Base-by-base conservation (phyloP, 1,284 basidiomycete species). In the Takashimella koratensis region DNA sequence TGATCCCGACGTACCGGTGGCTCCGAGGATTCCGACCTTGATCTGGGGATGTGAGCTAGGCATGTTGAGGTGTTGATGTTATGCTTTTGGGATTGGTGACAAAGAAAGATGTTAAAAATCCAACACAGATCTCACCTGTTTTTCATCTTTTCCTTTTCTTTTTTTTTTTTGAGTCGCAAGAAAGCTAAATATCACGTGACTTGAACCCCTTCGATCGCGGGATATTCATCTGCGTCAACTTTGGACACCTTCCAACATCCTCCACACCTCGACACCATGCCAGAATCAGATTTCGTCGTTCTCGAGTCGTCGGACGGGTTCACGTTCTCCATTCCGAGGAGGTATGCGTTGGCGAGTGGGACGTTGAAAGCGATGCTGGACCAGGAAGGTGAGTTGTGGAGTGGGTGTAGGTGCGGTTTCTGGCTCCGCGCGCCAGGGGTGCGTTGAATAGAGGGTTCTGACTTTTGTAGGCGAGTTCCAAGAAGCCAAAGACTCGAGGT, bases 21-120 rank as follows among this genome's bases (percentile, higher is more conserved):
- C 96, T 46, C 95, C 95, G 19, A 98, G 83, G 55, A 99, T 81
- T 61, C 91, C 95, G 61, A 98, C 93, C 63, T 88, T 88, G 78
- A 92, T 76, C 66, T 80, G 74, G 45, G 64, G 57, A 44, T 57
- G 56, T 8, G 57, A 50, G 21, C 40, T 53, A 19, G 58, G 47
- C 64, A 65, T 64, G 49, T 49, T 62, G 30, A 36, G 47, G 4
- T 55, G 51, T 23, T 36, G n/a, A n/a, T n/a, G n/a, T n/a, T n/a
- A n/a, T n/a, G n/a, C n/a, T n/a, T n/a, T n/a, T n/a, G n/a, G n/a
- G n/a, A 36, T 36, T 36, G 10, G 30, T 36, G 16, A 36, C 16
- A 16, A 36, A 36, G 16, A 36, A 16, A 36, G 30, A 8, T 36
- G 30, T 36, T 36, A 16, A 36, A 36, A 8, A 36, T n/a, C n/a